Evolutionary conservation across 2,329 filamentous ascomycete species (phyloP), one percentile per base, ranked within the genome.

Genomic region (Pseudogymnoascus sp.): DNA sequence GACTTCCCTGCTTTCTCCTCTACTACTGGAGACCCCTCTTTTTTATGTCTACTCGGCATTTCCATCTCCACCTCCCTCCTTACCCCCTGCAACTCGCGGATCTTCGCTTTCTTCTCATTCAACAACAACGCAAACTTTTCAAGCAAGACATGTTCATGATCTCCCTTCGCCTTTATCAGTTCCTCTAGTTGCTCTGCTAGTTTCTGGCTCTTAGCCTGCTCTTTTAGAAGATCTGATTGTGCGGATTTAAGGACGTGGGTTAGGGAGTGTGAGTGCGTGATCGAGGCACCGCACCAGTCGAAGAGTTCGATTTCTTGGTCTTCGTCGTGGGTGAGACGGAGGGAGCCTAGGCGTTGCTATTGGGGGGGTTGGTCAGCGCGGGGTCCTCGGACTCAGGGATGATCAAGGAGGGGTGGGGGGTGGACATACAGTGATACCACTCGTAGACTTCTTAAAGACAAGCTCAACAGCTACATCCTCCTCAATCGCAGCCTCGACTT

Each of bases 31-130:
- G n/a, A n/a, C 11, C 65, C 61, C 7, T 21, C 21, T 3, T 42
- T 39, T 18, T 37, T 37, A 39, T 23, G 57, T 21, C 57, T 29
- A 39, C 12, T 73, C 68, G 26, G 73, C 62, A 81, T 79, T 2
- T 78, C 78, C 26, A 75, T 73, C 10, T 60, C 73, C 57, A 7
- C 21, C 16, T n/a, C 54, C 12, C 16, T 23, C 11, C 21, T 5
- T 23, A 91, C 75, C 18, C 83, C 81, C 69, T 89, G 86, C 74
- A 91, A 88, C 69, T 91, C 83, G 47, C 89, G 78, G 60, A 93
- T 92, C 75, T 90, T 92, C 62, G 87, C 78, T 74, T 93, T 93
- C 77, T 93, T 93, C 73, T 88, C 84, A 69, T 93, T 93, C 1
- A 93, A 77, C 1, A 93, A 77, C 63, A 83, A 79, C 63, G 84